phyloP scores from a whole-genome alignment of 1,139 yeast species.

The Magnusiomyces magnusii region DNA sequence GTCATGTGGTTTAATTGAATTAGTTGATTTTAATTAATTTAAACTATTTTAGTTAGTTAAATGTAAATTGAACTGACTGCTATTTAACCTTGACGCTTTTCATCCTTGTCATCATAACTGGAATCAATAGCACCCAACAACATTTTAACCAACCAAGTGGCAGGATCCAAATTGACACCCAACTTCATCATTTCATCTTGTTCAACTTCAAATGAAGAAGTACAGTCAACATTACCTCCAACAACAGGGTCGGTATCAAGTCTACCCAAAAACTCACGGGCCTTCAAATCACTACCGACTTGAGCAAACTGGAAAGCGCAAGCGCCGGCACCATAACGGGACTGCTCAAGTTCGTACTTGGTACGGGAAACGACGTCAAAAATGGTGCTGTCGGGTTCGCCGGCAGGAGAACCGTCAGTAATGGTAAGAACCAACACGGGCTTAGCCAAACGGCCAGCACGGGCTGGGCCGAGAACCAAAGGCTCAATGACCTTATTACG shows the following conservation, averaged over 20 bases:
- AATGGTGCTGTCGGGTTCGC: slow-evolving; percentile 25
- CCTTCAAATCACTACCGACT: slow-evolving; percentile 31
- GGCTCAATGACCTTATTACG: slow-evolving; percentile 29
- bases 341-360: slow-evolving; percentile 21
- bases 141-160: slow-evolving; percentile 30
- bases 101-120: slow-evolving; percentile 29
- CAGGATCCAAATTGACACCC: slow-evolving; percentile 30
- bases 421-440: slow-evolving; percentile 29
- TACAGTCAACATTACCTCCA: slow-evolving; percentile 30
- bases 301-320: slow-evolving; percentile 32
- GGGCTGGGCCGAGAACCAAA: slow-evolving; percentile 26
- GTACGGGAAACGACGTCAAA: slow-evolving; percentile 25
- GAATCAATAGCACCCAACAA: slow-evolving; percentile 29
- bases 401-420: slow-evolving; percentile 33
- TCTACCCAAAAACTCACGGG: slow-evolving; percentile 27
- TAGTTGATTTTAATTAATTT: slow-evolving; percentile 31
- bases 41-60: neutral
- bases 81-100: slow-evolving; percentile 9
- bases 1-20: no score
- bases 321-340: slow-evolving; percentile 29
- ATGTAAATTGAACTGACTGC: neutral
- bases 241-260: slow-evolving; percentile 30
- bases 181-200: slow-evolving; percentile 30
- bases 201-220: slow-evolving; percentile 30
- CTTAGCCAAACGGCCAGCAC: slow-evolving; percentile 23